Percentiles rank a stretch among this genome's conserved stretches.
These are phyloP conservation scores for Trypanosomatidae sp. DNA, from an alignment of 208 protist genomes.

Conservation along the genomic window DNA sequence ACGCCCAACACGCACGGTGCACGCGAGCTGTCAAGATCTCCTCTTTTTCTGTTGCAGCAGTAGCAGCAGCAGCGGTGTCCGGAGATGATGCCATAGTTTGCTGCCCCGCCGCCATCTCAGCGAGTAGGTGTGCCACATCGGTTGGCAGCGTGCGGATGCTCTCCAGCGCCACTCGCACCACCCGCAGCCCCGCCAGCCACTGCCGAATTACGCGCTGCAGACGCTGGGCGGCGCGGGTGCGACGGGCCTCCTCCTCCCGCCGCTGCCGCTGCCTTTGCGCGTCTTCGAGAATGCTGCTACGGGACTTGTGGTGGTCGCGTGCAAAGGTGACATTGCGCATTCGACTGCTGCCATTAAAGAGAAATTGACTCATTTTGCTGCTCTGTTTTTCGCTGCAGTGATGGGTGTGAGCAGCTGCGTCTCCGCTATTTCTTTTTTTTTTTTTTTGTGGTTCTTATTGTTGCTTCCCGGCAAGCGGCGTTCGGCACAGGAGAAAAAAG, in stretches of 20 bases:
- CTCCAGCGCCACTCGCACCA: constrained; percentile 22
- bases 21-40: constrained; percentile 9
- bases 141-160: not conserved
- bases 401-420: not conserved
- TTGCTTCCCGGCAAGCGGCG: too few species aligned
- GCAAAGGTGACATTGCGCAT: constrained; percentile 59
- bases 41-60: not conserved
- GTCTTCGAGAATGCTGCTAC: constrained; percentile 51
- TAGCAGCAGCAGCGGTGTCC: not conserved
- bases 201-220: constrained; percentile 49
- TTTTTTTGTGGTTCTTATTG: too few species aligned
- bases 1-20: constrained; percentile 29
- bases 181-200: constrained; percentile 32
- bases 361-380: constrained; percentile 30
- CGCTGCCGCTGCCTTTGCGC: constrained; percentile 44
- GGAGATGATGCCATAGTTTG: not conserved
- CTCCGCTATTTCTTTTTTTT: too few species aligned
- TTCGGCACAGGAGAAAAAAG: too few species aligned
- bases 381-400: too few species aligned
- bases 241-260: constrained; percentile 46
- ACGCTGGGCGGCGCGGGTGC: constrained; percentile 29
- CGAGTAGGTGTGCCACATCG: constrained; percentile 6
- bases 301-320: constrained; percentile 52
- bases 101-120: too few species aligned
- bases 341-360: constrained; percentile 75